Base-by-base conservation (phyloP, 257 asterid species). In the Verbena officinalis region DNA sequence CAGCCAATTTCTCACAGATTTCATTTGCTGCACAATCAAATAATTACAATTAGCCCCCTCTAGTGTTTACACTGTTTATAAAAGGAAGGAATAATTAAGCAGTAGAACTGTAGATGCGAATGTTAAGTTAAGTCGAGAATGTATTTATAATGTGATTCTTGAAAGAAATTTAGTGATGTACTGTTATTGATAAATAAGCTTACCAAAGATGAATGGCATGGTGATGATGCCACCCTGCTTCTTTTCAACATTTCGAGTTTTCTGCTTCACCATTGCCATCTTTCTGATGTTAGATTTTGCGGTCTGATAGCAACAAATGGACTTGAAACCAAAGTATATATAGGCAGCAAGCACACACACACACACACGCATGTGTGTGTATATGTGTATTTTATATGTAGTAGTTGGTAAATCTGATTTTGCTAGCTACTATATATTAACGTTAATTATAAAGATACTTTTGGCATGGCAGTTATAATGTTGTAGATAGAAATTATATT, bases 161-260 rank as follows among this genome's bases (percentile, higher is more conserved):
- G n/a, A n/a, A n/a, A n/a, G n/a, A n/a, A 30, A 30, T 30, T 30
- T 6, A 8, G 14, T 22, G 20, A 7, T 3, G 10, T 43, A n/a
- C 43, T 39, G 17, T 5, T 4, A 15, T 30, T 9, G 24, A 33
- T 4, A 7, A 40, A 9, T 16, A 70, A 54, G 51, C 82, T 73
- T 83, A 89, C 97, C 88, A 55, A 90, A 90, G 53, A 90, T 90
- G 84, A 90, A 90, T 40, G 97, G 97, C 97, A 90, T 87, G 15
- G 97, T 87, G 71, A 90, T 73, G 8, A 80, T 69, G 56, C 97
- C 96, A 38, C 97, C 97, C 71, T 85, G 87, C 75, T 73, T 75
- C 66, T 38, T 81, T 61, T 55, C 58, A 45, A 20, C 79, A 57
- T 66, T 49, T 19, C 9, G 17, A 66, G 15, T 48, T 21, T 62